Evolutionary conservation across 2,329 filamentous ascomycete species (phyloP).

Genomic region (Albophoma yamanashiensis): DNA sequence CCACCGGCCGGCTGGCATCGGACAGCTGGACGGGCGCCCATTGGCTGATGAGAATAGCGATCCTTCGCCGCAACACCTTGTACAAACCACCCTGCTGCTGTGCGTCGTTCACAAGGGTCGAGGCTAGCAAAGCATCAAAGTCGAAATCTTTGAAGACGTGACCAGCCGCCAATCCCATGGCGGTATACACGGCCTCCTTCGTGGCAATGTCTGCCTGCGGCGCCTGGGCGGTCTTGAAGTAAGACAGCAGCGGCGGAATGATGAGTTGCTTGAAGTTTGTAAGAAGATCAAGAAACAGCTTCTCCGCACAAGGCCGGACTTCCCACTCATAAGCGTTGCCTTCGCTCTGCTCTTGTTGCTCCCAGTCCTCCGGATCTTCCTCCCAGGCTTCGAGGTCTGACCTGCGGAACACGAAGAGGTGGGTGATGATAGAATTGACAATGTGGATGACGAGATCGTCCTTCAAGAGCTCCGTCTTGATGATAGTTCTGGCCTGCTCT

Average conservation of each 20-base stretch:
- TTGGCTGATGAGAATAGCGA: slow-evolving; percentile 79
- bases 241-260: slow-evolving; percentile 65
- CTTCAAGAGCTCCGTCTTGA: slow-evolving; percentile 67
- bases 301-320: slow-evolving; percentile 84
- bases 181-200: slow-evolving; percentile 92
- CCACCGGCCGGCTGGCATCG: slow-evolving; percentile 54
- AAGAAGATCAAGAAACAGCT: slow-evolving; percentile 83
- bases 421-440: slow-evolving; percentile 74
- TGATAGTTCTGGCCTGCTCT: slow-evolving; percentile 52
- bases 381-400: slow-evolving; percentile 87
- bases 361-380: slow-evolving; percentile 92
- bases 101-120: slow-evolving; percentile 67
- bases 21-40: slow-evolving; percentile 77
- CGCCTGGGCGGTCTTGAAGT: slow-evolving; percentile 70
- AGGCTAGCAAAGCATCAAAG: slow-evolving; percentile 69
- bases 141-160: slow-evolving; percentile 66
- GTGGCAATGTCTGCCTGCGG: slow-evolving; percentile 58
- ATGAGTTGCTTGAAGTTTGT: slow-evolving; percentile 80
- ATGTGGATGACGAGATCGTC: slow-evolving; percentile 69
- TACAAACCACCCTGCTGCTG: slow-evolving; percentile 52
- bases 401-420: slow-evolving; percentile 78
- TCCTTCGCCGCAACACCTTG: slow-evolving; percentile 76
- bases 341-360: slow-evolving; percentile 75
- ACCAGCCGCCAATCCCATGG: slow-evolving; percentile 75
- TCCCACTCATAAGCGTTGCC: slow-evolving; percentile 87